Percentiles rank a stretch among this genome's conserved stretches.
Evolutionary conservation across 345 rosid species (phyloP).

Genomic region (Lepidium aucheri): DNA sequence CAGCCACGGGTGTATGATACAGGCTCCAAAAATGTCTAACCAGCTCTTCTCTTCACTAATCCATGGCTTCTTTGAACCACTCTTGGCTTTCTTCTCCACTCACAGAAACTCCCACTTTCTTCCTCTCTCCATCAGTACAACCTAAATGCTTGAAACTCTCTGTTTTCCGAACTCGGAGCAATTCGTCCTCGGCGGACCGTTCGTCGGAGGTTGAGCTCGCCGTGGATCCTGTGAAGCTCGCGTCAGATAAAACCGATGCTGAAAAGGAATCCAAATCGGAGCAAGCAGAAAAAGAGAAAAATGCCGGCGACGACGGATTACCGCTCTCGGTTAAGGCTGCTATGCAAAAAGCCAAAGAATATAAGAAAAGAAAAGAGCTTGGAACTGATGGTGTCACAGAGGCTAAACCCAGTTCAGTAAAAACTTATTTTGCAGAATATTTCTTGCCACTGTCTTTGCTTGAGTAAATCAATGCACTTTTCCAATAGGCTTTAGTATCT

Average conservation of each 20-base stretch:
- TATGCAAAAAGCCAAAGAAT: constrained; percentile 36
- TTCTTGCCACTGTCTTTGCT: neutral
- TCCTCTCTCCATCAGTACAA: constrained; percentile 23
- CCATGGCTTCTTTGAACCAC: constrained; percentile 36
- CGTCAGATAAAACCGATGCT: constrained; percentile 57
- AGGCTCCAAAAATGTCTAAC: constrained; percentile 1
- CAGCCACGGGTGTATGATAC: neutral
- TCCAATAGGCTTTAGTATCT: neutral
- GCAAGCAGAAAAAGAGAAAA: neutral
- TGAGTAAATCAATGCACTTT: neutral
- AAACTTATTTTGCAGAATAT: neutral
- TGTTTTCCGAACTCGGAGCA: constrained; percentile 20
- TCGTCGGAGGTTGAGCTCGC: constrained; percentile 24
- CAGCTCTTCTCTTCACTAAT: constrained; percentile 9
- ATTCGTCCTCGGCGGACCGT: constrained; percentile 22
- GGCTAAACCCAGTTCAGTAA: constrained; percentile 28
- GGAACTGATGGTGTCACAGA: constrained; percentile 10
- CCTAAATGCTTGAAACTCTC: constrained; percentile 27
- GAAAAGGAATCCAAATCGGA: constrained; percentile 33
- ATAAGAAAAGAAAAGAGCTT: constrained; percentile 32
- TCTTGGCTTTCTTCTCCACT: constrained; percentile 38
- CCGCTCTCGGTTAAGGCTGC: constrained; percentile 34
- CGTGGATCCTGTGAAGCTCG: constrained; percentile 57
- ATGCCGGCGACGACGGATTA: constrained; percentile 10
- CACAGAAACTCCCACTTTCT: constrained; percentile 21